These are phyloP conservation scores for Pichia sp. DNA, from an alignment of 1,139 yeast species.

Conservation along the genomic window DNA sequence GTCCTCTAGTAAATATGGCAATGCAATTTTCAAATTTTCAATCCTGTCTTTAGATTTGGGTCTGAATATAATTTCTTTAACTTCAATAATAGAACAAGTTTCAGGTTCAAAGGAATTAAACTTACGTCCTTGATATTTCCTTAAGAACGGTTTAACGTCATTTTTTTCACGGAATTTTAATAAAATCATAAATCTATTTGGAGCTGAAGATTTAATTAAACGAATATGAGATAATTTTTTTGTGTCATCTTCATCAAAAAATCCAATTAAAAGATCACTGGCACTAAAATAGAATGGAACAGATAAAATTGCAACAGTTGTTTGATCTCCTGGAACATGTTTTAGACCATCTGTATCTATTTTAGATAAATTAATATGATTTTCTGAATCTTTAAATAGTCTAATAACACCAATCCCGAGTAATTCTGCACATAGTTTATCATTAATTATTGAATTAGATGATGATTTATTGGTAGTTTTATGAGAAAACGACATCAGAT, in stretches of 20 bases:
- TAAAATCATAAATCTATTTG: slow-evolving; percentile 69
- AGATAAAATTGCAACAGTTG: slow-evolving; percentile 72
- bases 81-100: slow-evolving; percentile 67
- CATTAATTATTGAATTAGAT: slow-evolving; percentile 24
- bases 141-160: slow-evolving; percentile 57
- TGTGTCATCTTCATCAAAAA: slow-evolving; percentile 57
- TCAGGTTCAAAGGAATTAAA: slow-evolving; percentile 91
- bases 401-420: slow-evolving; percentile 71
- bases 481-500: neutral
- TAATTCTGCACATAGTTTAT: slow-evolving; percentile 51
- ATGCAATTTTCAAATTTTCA: slow-evolving; percentile 19
- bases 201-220: slow-evolving; percentile 57
- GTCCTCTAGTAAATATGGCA: slow-evolving; percentile 68
- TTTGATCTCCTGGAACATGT: slow-evolving; percentile 43
- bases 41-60: slow-evolving; percentile 21
- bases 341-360: slow-evolving; percentile 15
- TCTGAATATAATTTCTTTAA: slow-evolving; percentile 52
- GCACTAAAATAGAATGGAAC: slow-evolving; percentile 86
- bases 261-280: slow-evolving; percentile 67
- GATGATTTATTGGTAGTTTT: neutral
- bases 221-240: slow-evolving; percentile 66
- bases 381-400: slow-evolving; percentile 49
- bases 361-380: slow-evolving; percentile 16
- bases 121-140: slow-evolving; percentile 61
- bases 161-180: slow-evolving; percentile 59